Conservation (phyloP, 176 grass and related monocot species). For the Oryza brachyantha region DNA sequence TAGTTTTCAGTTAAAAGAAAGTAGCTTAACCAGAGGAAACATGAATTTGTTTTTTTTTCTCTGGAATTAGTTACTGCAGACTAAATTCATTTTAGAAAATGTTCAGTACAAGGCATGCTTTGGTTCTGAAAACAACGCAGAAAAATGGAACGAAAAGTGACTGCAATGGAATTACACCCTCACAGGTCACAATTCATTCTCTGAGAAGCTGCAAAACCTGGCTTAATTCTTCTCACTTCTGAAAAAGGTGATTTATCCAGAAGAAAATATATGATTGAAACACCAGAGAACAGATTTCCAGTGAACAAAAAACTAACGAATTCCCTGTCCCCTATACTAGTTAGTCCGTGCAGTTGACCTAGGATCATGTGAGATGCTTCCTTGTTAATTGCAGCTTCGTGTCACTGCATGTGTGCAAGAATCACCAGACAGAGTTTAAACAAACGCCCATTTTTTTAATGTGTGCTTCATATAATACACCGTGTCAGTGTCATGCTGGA, state of each 20-base stretch:
- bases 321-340: not conserved
- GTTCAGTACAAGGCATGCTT: not conserved
- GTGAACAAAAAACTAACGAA: slow-evolving; percentile 1
- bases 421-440: slow-evolving; percentile 39
- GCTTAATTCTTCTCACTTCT: not conserved
- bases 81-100: not conserved
- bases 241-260: not conserved
- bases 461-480: slow-evolving; percentile 6
- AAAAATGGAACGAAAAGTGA: not conserved
- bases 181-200: too few relatives aligned
- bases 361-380: slow-evolving; percentile 40
- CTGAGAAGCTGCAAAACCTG: not conserved
- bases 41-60: not conserved
- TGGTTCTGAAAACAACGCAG: not conserved
- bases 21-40: not conserved
- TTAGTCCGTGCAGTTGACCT: slow-evolving; percentile 4
- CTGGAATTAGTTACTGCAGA: not conserved
- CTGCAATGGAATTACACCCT: not conserved
- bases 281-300: not conserved
- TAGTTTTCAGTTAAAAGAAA: not conserved
- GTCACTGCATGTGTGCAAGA: slow-evolving; percentile 35
- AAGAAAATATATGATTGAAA: not conserved
- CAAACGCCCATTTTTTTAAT: slow-evolving; percentile 26
- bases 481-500: not conserved
- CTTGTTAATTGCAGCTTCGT: slow-evolving; percentile 27